Percentiles rank a stretch among this genome's conserved stretches.
These are phyloP conservation scores for Penicillium samsonianum DNA, from an alignment of 495 filamentous ascomycete genomes.

Conservation along the genomic window DNA sequence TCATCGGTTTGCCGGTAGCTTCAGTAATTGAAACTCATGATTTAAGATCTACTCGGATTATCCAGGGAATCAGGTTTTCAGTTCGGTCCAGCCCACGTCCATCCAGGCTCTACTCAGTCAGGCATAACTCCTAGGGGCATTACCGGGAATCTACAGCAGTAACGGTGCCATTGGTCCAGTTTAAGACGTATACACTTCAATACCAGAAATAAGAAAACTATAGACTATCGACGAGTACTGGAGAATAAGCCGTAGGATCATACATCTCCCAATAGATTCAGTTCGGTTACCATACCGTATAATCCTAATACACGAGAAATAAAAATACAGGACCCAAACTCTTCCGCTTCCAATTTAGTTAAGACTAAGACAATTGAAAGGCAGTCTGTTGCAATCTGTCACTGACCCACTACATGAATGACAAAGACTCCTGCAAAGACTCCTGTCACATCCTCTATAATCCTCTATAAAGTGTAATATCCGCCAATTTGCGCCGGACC, in stretches of 20 bases:
- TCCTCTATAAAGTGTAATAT: conserved; percentile 28
- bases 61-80: conserved; percentile 7
- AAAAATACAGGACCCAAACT: conserved; percentile 9
- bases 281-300: background rate
- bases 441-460: no score
- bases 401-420: conserved; percentile 19
- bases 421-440: no score
- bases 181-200: background rate
- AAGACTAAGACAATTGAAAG: conserved; percentile 9
- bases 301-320: background rate
- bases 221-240: background rate
- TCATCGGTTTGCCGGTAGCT: conserved; percentile 16
- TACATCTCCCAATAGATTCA: conserved; percentile 1
- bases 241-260: conserved; percentile 3
- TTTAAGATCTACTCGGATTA: conserved; percentile 1
- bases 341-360: conserved; percentile 7
- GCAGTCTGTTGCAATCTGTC: conserved; percentile 2
- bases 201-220: conserved; percentile 14
- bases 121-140: background rate
- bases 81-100: background rate
- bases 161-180: conserved; percentile 28
- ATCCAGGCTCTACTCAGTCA: background rate
- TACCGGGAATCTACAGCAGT: conserved; percentile 15
- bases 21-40: background rate
- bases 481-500: conserved; percentile 7